Evolutionary conservation across 148 eudicot species (phyloP).

Genomic region (Vaccinium corymbosum): DNA sequence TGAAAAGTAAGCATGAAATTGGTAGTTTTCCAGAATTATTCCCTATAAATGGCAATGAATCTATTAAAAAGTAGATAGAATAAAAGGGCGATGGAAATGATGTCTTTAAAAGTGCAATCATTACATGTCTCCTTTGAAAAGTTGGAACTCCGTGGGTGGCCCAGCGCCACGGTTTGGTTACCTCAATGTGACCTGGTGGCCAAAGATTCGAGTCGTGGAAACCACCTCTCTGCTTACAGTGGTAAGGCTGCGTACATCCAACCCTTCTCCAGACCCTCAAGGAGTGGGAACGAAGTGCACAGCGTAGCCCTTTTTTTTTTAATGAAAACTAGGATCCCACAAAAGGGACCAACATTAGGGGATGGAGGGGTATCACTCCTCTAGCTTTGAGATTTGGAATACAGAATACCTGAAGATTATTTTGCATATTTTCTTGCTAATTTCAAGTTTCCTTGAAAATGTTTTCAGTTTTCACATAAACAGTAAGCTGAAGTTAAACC

Average conservation of each 20-base stretch:
- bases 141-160: background rate
- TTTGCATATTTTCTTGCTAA: conserved; percentile 1
- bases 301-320: background rate
- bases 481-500: background rate
- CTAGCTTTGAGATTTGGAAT: background rate
- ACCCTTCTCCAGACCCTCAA: background rate
- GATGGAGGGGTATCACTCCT: background rate
- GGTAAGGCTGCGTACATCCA: background rate
- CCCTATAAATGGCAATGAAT: background rate
- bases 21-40: background rate
- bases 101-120: background rate
- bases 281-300: background rate
- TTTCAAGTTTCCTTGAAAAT: background rate
- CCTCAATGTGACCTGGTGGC: background rate
- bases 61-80: background rate
- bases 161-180: background rate
- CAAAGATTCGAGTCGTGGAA: background rate
- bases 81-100: background rate
- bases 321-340: background rate
- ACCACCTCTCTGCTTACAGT: background rate
- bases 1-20: background rate
- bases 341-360: background rate
- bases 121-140: background rate
- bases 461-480: background rate
- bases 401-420: background rate